Base-by-base conservation (phyloP, 2,329 filamentous ascomycete species). In the Epichloe amarillans region DNA sequence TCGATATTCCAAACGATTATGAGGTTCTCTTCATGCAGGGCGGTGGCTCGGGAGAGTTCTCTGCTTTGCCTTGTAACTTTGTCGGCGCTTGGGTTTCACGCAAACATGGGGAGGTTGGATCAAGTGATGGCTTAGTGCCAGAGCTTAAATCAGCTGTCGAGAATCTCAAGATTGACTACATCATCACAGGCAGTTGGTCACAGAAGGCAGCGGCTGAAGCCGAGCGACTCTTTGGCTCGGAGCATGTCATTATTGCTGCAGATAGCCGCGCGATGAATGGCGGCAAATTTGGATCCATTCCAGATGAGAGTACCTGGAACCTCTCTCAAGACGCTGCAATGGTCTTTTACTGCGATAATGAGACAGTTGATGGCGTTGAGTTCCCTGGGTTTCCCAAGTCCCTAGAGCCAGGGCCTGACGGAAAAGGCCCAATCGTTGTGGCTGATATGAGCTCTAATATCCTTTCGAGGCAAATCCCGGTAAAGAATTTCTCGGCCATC, bases 381-480 rank as follows among this genome's bases (percentile, higher is more conserved):
- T 95, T 94, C 59, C 88, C 84, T 5, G 68, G 60, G n/a, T 79
- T 80, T 62, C 91, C 91, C 23, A 70, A 82, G 55, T 65, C 67
- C 7, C 73, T 94, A 23, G 76, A 79, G 46, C 68, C 77, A 11
- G 67, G 67, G 6, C 67, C 73, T 1, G 77, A 82, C 47, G 81
- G 82, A 8, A 76, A 83, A 47, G 79, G 81, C 35, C 82, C 83
- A 1, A 78, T 95, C 53, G 84, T 97, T 5, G 84, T 95, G 5
- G 88, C 87, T 19, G 91, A 97, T 67, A 95, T 97, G 86, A 86
- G 80, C 45, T 95, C 88, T 53, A 97, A 96, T 67, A 95, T 97
- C 63, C 80, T 97, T 48, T 88, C 87, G 45, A 75, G 88, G 42
- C 77, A 76, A 55, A 77, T 96, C 23, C 83, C 90, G 36, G 77